Evolutionary conservation across 148 eudicot genomes (phyloP), one percentile per base, ranked within the genome.

Genomic region (Rhododendron ovatum): DNA sequence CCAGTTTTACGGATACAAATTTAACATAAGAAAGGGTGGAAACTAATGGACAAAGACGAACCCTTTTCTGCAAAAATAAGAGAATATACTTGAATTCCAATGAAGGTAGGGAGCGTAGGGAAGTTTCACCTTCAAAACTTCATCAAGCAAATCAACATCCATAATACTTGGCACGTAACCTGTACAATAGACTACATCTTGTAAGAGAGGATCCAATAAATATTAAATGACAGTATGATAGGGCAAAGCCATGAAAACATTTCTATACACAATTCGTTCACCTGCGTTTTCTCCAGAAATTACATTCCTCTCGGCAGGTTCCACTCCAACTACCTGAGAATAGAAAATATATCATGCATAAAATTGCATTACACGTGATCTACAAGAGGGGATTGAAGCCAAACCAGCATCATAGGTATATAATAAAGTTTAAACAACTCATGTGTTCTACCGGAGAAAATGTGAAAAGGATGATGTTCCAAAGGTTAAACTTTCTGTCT

Each of bases 271-370:
- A 85, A 50, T 51, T 82, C 48, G 79, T 33, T 86, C 79, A 92
- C 96, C 96, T 88, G 92, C 91, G 83, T 94, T 92, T 85, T 90
- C 93, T 78, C 96, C 94, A 41, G 95, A 91, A 76, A 93, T 85
- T 84, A 93, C 93, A 86, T 89, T 88, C 84, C 94, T 92, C 77
- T 94, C 94, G 7, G 91, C 94, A 88, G 96, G 96, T 89, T 93
- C 93, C 78, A 92, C 95, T 75, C 96, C 96, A 85, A 93, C 82
- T 24, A 94, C 94, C 96, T 94, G 84, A 82, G 86, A 20, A 59
- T 24, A 83, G 30, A 84, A 67, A 48, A 63, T 8, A 78, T 22
- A 67, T 86, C 35, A 41, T 24, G 41, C 18, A n/a, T 53, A 71
- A 63, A 77, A 63, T 1, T 41, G n/a, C 7, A 79, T 15, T 78